phyloP scores from a whole-genome alignment of 2,329 filamentous ascomycete species.

The Botrytis byssoidea region DNA sequence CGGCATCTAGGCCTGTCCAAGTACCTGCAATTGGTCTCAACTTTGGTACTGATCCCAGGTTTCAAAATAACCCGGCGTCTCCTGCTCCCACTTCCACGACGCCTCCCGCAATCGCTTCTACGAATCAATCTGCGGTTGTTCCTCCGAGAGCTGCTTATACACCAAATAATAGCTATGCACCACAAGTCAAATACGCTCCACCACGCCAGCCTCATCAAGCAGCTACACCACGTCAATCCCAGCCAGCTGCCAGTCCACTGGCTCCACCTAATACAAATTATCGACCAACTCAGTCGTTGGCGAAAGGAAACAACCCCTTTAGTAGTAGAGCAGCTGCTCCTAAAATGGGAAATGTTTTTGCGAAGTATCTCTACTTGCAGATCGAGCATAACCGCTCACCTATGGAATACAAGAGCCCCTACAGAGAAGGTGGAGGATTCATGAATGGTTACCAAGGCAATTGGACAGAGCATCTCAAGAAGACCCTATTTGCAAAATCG shows the following conservation, averaged over 20 bases:
- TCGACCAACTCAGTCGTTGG: conserved; percentile 23
- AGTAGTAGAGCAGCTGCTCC: conserved; percentile 27
- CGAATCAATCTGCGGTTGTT: conserved; percentile 4
- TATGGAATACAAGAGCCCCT: conserved; percentile 58
- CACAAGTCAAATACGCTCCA: conserved; percentile 14
- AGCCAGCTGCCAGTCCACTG: conserved; percentile 19
- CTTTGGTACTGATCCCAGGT: conserved; percentile 39
- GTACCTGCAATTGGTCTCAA: conserved; percentile 28
- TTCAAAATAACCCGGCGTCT: conserved; percentile 16
- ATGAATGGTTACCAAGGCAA: conserved; percentile 59
- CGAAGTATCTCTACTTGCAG: conserved; percentile 53
- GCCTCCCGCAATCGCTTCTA: background rate
- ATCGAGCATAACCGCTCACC: conserved; percentile 58
- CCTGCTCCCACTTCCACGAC: conserved; percentile 9
- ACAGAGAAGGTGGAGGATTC: conserved; percentile 55
- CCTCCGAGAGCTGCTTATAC: background rate
- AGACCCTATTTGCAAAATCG: conserved; percentile 34
- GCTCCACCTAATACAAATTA: conserved; percentile 27
- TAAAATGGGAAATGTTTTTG: conserved; percentile 26
- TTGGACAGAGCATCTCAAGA: conserved; percentile 34
- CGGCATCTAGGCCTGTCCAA: conserved; percentile 23
- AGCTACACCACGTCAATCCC: conserved; percentile 9
- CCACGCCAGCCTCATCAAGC: conserved; percentile 16
- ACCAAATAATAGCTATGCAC: background rate
- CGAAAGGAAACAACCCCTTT: conserved; percentile 33